A percentile compares a stretch with the other conserved stretches of the same genome.
phyloP scores from a whole-genome alignment of 2,329 filamentous ascomycete species.

The Calonectria montana region DNA sequence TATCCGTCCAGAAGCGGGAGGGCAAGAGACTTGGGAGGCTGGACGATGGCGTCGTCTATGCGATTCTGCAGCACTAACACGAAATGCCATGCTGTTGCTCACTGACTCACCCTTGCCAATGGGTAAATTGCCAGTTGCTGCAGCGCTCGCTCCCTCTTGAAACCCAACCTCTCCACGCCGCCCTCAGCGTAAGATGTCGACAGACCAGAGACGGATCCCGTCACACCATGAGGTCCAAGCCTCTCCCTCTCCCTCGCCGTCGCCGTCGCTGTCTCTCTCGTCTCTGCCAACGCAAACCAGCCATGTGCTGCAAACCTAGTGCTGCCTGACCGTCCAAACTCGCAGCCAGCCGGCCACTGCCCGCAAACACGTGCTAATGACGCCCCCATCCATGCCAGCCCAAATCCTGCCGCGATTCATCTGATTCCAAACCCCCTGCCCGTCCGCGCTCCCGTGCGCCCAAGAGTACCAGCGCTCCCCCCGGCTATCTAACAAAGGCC shows the following conservation, averaged over 20 bases:
- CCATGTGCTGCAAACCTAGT: neutral
- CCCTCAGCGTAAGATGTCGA: neutral
- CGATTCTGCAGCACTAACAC: neutral
- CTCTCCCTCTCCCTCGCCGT: neutral
- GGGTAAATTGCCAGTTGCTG: neutral
- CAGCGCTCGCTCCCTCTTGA: slow-evolving; percentile 8
- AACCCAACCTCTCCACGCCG: slow-evolving; percentile 12
- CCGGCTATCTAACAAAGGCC: slow-evolving; percentile 18
- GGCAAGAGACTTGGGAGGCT: neutral
- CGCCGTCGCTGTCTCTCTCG: too few species aligned
- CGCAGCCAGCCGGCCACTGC: slow-evolving; percentile 26
- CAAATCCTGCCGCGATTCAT: slow-evolving; percentile 27
- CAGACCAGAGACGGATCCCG: neutral
- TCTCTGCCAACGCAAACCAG: slow-evolving; percentile 13
- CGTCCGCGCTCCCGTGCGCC: slow-evolving; percentile 15
- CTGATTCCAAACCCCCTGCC: slow-evolving; percentile 17
- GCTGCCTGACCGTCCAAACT: neutral
- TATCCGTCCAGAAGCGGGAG: neutral
- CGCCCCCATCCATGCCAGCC: slow-evolving; percentile 18
- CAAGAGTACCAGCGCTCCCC: neutral
- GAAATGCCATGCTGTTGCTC: neutral
- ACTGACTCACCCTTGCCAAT: neutral
- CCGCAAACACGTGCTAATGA: slow-evolving; percentile 35
- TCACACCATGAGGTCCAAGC: slow-evolving; percentile 18
- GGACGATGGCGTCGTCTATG: neutral